Percentiles rank a stretch among this genome's conserved stretches.
phyloP scores from a whole-genome alignment of 306 rosid species.

The Styphnolobium japonicum region DNA sequence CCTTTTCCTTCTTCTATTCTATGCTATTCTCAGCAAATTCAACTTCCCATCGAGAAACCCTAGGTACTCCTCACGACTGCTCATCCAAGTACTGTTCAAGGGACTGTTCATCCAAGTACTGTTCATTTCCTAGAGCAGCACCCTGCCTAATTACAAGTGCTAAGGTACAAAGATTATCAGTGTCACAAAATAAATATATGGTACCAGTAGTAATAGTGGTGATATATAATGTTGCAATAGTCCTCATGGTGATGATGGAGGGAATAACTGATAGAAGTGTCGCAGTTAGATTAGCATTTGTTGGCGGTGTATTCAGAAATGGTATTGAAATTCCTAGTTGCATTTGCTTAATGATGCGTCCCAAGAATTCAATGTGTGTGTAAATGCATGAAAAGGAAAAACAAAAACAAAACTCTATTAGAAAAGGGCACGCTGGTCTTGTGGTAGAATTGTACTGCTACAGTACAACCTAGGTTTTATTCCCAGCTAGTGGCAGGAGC shows the following conservation, averaged over 20 bases:
- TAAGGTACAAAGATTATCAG: no score
- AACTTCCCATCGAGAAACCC: no score
- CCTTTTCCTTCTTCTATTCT: no score
- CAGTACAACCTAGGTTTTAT: neutral
- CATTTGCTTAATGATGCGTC: neutral
- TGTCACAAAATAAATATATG: neutral
- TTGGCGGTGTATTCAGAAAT: neutral
- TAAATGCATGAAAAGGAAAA: neutral
- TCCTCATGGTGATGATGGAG: neutral
- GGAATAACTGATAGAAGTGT: neutral
- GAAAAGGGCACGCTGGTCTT: neutral
- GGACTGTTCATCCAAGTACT: no score
- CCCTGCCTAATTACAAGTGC: no score
- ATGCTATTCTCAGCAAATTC: no score
- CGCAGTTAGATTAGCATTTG: neutral
- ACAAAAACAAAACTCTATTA: neutral
- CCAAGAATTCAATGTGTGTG: neutral
- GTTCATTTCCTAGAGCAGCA: no score
- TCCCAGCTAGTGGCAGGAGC: neutral
- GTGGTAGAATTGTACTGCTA: conserved; percentile 3
- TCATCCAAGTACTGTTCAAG: no score
- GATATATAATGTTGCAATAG: neutral
- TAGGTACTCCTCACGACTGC: no score
- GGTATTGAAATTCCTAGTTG: neutral
- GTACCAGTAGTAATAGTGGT: neutral